Evolutionary conservation across 495 filamentous ascomycete species (phyloP).

Genomic region (Xylaria nigripes): DNA sequence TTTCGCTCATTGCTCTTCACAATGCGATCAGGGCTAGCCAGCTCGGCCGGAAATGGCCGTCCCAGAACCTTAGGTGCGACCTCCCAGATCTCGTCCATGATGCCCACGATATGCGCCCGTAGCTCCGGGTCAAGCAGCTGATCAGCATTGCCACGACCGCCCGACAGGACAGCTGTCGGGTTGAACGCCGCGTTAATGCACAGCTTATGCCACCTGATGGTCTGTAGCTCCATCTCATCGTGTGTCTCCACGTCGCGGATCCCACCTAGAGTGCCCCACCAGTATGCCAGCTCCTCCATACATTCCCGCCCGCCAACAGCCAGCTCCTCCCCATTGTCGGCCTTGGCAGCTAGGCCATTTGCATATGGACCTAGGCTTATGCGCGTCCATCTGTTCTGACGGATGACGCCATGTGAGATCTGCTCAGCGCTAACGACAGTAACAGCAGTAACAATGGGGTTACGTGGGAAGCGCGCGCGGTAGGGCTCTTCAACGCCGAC

Average conservation of each 20-base stretch:
- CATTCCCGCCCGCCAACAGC: constrained; percentile 16
- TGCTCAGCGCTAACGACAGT: constrained; percentile 50
- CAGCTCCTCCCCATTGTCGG: constrained; percentile 26
- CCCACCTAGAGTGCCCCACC: constrained; percentile 36
- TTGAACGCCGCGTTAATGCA: constrained; percentile 59
- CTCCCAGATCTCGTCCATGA: constrained; percentile 52
- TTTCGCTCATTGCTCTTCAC: constrained; percentile 48
- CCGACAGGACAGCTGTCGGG: constrained; percentile 50
- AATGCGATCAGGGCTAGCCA: constrained; percentile 48
- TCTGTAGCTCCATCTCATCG: constrained; percentile 45
- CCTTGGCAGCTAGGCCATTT: constrained; percentile 17
- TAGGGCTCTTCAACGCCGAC: constrained; percentile 61
- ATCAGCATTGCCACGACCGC: constrained; percentile 46
- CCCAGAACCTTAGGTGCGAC: constrained; percentile 47
- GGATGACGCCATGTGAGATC: constrained; percentile 39
- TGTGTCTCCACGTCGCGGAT: constrained; percentile 45
- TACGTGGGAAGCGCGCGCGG: constrained; percentile 44
- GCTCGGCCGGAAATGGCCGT: constrained; percentile 29
- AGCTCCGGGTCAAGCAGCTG: constrained; percentile 47
- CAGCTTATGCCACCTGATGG: constrained; percentile 57
- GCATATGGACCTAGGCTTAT: constrained; percentile 51
- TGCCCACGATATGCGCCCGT: constrained; percentile 36
- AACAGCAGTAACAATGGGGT: constrained; percentile 53
- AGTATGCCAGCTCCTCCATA: constrained; percentile 27
- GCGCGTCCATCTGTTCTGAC: constrained; percentile 55